Percentiles rank a stretch among this genome's conserved stretches.
These are phyloP conservation scores for Sclerotiophoma versabilis DNA, from an alignment of 2,329 filamentous ascomycete species.

Conservation along the genomic window DNA sequence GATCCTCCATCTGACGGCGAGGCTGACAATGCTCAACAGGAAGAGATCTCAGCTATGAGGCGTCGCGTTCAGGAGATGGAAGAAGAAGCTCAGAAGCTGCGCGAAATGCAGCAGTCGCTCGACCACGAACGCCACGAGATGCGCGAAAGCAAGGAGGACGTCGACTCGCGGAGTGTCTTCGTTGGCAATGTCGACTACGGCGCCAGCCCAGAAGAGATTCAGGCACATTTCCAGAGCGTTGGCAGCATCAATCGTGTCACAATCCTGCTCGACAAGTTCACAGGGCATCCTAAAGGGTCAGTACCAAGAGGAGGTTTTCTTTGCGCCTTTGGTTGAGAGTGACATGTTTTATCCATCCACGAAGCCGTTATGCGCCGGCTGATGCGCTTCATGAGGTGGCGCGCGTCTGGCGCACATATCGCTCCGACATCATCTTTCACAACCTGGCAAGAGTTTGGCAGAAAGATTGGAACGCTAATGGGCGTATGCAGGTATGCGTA, in stretches of 20 bases:
- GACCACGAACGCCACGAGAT: slow-evolving; percentile 85
- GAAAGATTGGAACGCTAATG: slow-evolving; percentile 62
- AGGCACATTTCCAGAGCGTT: slow-evolving; percentile 96
- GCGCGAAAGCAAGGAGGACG: slow-evolving; percentile 91
- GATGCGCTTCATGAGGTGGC: slow-evolving; percentile 1
- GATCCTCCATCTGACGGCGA: background rate
- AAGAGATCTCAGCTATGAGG: slow-evolving; percentile 60
- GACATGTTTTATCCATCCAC: background rate
- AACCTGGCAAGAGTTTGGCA: slow-evolving; percentile 64
- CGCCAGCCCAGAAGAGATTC: slow-evolving; percentile 95
- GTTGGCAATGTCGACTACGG: slow-evolving; percentile 99
- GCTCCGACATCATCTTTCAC: slow-evolving; percentile 49
- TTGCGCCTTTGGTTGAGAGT: slow-evolving; percentile 27
- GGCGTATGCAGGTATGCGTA: slow-evolving; percentile 84
- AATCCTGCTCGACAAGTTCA: slow-evolving; percentile 97
- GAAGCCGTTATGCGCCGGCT: slow-evolving; percentile 1
- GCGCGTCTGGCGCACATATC: background rate
- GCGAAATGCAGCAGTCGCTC: slow-evolving; percentile 66
- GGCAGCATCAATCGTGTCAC: slow-evolving; percentile 98
- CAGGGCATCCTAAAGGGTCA: slow-evolving; percentile 98
- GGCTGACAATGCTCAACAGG: slow-evolving; percentile 30
- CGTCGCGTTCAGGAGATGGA: slow-evolving; percentile 64
- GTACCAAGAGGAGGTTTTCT: slow-evolving; percentile 56
- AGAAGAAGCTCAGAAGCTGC: slow-evolving; percentile 64
- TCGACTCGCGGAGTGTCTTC: slow-evolving; percentile 95